These are phyloP conservation scores for Euphorbia pulcherrima DNA, from an alignment of 345 rosid species.

Conservation along the genomic window DNA sequence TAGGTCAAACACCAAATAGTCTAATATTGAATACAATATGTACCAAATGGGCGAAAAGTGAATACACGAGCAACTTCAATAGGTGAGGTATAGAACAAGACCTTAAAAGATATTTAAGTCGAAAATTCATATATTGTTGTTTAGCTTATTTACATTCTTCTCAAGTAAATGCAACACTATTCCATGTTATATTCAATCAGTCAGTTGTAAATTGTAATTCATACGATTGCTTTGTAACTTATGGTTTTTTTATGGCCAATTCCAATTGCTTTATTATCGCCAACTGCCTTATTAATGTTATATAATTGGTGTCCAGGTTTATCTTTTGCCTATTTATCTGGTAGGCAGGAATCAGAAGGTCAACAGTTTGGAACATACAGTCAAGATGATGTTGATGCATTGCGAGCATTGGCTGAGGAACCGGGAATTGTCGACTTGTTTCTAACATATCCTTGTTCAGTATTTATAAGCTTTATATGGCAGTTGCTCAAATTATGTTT, in stretches of 20 bases:
- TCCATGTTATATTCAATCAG: not conserved
- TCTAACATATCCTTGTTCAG: conserved; percentile 71
- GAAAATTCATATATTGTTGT: no score
- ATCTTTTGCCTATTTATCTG: conserved; percentile 75
- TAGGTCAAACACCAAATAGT: no score
- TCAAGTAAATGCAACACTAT: not conserved
- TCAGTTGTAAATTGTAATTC: not conserved
- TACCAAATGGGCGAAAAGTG: no score
- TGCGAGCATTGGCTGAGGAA: conserved; percentile 92
- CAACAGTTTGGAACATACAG: conserved; percentile 69
- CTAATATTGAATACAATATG: no score
- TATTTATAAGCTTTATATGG: not conserved
- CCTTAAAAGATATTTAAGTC: no score
- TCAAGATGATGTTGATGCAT: conserved; percentile 79
- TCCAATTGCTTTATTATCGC: not conserved
- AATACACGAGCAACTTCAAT: no score
- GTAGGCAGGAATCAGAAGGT: conserved; percentile 49
- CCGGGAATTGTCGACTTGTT: conserved; percentile 74
- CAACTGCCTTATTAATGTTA: conserved; percentile 24
- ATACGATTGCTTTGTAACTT: not conserved
- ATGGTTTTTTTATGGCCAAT: not conserved
- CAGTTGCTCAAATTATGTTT: not conserved
- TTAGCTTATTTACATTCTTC: not conserved
- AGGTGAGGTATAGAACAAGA: no score
- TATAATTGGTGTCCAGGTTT: conserved; percentile 50